These are phyloP conservation scores for Aureobasidium vineae DNA, from an alignment of 2,329 filamentous ascomycete genomes.

Conservation along the genomic window DNA sequence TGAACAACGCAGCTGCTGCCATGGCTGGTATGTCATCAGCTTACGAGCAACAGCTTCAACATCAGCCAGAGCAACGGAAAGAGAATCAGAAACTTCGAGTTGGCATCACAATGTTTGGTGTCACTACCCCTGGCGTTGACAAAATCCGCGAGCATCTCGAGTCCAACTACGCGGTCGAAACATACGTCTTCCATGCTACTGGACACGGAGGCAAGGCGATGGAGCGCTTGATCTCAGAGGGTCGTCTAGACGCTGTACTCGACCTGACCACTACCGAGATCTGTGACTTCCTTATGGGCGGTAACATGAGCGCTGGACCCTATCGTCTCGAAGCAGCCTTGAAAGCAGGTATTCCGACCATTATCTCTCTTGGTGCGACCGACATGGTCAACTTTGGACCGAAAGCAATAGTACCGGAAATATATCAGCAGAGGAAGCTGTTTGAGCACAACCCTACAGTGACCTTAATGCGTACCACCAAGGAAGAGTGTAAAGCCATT, in stretches of 20 bases:
- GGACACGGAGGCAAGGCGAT: conserved; percentile 67
- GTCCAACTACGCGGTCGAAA: conserved; percentile 51
- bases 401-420: conserved; percentile 54
- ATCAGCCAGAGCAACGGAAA: neutral
- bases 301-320: conserved; percentile 60
- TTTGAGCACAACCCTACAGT: conserved; percentile 65
- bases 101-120: conserved; percentile 71
- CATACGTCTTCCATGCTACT: conserved; percentile 68
- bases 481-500: conserved; percentile 57
- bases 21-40: conserved; percentile 58
- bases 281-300: conserved; percentile 62
- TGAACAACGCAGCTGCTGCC: conserved; percentile 62
- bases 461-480: conserved; percentile 63
- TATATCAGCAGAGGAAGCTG: conserved; percentile 53
- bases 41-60: conserved; percentile 38
- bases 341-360: conserved; percentile 56
- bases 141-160: conserved; percentile 54
- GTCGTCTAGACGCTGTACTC: conserved; percentile 62
- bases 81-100: conserved; percentile 48
- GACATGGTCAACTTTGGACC: conserved; percentile 67
- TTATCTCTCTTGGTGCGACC: conserved; percentile 52
- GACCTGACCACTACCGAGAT: conserved; percentile 73
- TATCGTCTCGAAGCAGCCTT: conserved; percentile 58
- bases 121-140: conserved; percentile 66
- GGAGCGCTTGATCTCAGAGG: conserved; percentile 61